These are phyloP conservation scores for Pezicula rhizophila DNA, from an alignment of 2,329 filamentous ascomycete species.

Conservation along the genomic window DNA sequence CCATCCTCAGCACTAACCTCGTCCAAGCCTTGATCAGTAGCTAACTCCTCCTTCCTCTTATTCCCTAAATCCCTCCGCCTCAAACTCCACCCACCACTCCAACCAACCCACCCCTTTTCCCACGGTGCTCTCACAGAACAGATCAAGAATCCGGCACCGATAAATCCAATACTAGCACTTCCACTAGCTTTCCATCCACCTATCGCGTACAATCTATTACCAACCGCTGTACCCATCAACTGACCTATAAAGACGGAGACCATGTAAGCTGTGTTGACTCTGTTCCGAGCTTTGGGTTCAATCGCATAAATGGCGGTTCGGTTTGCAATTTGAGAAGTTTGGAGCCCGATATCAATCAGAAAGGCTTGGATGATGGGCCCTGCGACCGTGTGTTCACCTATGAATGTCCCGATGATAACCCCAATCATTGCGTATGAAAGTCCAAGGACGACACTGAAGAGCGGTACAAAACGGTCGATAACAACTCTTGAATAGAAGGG, in stretches of 20 bases:
- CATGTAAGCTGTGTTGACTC: conserved; percentile 82
- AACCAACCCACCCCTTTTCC: conserved; percentile 54
- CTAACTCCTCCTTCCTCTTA: conserved; percentile 6
- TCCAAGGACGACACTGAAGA: conserved; percentile 61
- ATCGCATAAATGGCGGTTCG: conserved; percentile 64
- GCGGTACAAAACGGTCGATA: conserved; percentile 64
- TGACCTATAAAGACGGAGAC: conserved; percentile 69
- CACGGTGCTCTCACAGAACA: conserved; percentile 46
- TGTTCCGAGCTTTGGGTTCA: conserved; percentile 64
- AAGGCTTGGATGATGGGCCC: conserved; percentile 70
- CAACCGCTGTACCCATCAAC: conserved; percentile 60
- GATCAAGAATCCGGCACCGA: conserved; percentile 40
- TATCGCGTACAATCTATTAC: conserved; percentile 47
- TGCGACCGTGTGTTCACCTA: conserved; percentile 58
- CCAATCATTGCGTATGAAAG: conserved; percentile 53
- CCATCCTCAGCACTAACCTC: conserved; percentile 10
- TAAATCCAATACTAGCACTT: conserved; percentile 49
- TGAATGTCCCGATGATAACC: conserved; percentile 62
- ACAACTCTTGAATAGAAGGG: conserved; percentile 66
- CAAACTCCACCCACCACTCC: conserved; percentile 50
- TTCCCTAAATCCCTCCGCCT: conserved; percentile 21
- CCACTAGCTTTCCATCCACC: conserved; percentile 52
- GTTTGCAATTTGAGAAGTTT: conserved; percentile 70
- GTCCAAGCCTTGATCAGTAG: conserved; percentile 12
- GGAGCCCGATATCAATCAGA: conserved; percentile 64